Base-by-base conservation (phyloP, 495 filamentous ascomycete species). In the Annulohypoxylon bovei region DNA sequence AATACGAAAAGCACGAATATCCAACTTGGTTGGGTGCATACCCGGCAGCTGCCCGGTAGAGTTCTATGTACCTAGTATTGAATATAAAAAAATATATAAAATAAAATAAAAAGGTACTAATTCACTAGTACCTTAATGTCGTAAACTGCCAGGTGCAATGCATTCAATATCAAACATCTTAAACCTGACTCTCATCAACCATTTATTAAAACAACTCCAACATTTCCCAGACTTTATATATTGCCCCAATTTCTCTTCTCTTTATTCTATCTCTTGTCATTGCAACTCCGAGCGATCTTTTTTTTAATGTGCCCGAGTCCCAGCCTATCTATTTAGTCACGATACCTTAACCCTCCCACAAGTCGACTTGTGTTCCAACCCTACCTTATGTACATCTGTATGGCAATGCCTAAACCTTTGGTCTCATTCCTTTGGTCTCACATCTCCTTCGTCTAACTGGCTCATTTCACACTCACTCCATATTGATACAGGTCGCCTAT, bases 111-210 rank as follows among this genome's bases (percentile, higher is more conserved):
- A 42, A 6, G n/a, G 39, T 42, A 42, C 39, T 6, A 42, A 8
- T 35, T 35, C 33, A 12, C 12, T 35, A 35, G 39, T 42, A 42
- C 39, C 39, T 42, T 42, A 42, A 42, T 20, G 16, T 42, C 39
- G 40, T 49, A 32, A 23, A 50, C 49, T 27, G 25, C 30, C 39
- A 14, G 22, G 9, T 28, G 12, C 20, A 47, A 46, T 20, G 28
- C 52, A 33, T 56, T 49, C 22, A 68, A 54, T 33, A 50, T 68
- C 57, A 56, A 61, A 55, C 49, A 54, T 33, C 23, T 56, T 50
- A 46, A 56, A 47, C 49, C 32, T 11, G 32, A 44, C 7, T 49
- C 46, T 55, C 37, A 49, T 40, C 65, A 55, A 55, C 14, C 46
- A 46, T 67, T 55, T 27, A 57, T 55, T 30, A 50, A 39, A 57